Evolutionary conservation across 2,329 filamentous ascomycete species (phyloP).

Genomic region (Xylaria sp.): DNA sequence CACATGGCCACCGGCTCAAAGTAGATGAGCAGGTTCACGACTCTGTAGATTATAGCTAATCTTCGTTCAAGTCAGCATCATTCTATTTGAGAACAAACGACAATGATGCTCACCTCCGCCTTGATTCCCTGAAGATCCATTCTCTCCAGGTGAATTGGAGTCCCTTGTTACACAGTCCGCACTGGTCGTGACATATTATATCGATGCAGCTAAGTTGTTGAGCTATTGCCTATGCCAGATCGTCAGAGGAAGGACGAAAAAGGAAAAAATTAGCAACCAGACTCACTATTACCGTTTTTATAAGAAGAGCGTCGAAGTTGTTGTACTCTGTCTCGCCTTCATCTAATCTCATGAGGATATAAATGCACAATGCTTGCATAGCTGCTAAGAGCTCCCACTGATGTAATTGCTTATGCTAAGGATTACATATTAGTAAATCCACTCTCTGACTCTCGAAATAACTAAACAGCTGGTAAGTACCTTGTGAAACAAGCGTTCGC

Average conservation of each 20-base stretch:
- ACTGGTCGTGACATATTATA: constrained; percentile 37
- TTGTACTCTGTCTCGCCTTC: constrained; percentile 59
- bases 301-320: constrained; percentile 54
- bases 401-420: constrained; percentile 47
- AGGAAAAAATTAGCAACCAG: background rate
- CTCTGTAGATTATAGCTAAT: constrained; percentile 53
- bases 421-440: constrained; percentile 26
- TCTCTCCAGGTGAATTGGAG: constrained; percentile 51
- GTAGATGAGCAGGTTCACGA: constrained; percentile 56
- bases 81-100: constrained; percentile 8
- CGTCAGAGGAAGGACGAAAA: background rate
- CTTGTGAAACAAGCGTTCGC: constrained; percentile 52
- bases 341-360: constrained; percentile 55
- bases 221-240: constrained; percentile 14
- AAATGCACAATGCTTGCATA: constrained; percentile 58
- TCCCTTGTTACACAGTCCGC: constrained; percentile 34
- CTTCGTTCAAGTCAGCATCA: constrained; percentile 45
- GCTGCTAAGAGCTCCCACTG: constrained; percentile 55
- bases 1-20: constrained; percentile 56
- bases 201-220: constrained; percentile 35
- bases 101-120: constrained; percentile 47
- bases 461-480: constrained; percentile 44
- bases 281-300: constrained; percentile 52
- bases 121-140: constrained; percentile 57
- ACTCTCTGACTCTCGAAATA: background rate